Base-by-base conservation (phyloP, 192 early-diverging fungal genomes). In the Helicostylum pulchrum region DNA sequence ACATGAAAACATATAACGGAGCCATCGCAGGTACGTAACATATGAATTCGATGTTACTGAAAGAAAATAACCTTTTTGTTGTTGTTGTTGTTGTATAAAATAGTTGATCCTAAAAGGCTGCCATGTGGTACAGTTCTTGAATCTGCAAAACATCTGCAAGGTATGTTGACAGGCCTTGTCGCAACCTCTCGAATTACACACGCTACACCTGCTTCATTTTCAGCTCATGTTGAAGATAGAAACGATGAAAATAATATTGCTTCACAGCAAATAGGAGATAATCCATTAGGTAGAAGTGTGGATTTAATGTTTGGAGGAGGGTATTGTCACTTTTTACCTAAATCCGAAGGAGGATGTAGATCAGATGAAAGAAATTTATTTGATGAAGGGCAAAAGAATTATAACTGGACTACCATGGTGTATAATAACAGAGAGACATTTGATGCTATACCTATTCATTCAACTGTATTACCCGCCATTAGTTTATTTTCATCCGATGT, bases 101-200 rank as follows among this genome's bases (percentile, higher is more conserved):
- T 61, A 85, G 82, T 85, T 15, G 84, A 90, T 67, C 80, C 87
- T 23, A 62, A 80, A 6, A 66, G 71, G 19, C 57, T 61, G 7
- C 92, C 97, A 30, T 98, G 96, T 63, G 97, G 92, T 30, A 99
- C 95, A 0, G 76, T 99, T 3, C 73, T 99, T 39, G 97, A 99
- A 70, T 88, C 96, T 0, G 97, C 97, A 17, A 94, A 97, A 75
- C 76, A 82, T 30, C 49, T 60, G 20, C 57, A 72, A 9, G 90
- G 90, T 3, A 89, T 92, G 80, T 44, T 81, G 7, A 99, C 97
- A 7, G 97, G 95, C 2, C 74, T 97, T 51, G 94, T 99, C 6
- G 94, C 78, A 11, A 99, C 96, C 17, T 94, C 92, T 47, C 82
- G 97, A 42, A 90, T 99, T 43, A 99, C 97, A 1, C 95, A 99